Evolutionary conservation across 73 alveolate genomes (phyloP).

Genomic region (Tetrahymena elliotti): DNA sequence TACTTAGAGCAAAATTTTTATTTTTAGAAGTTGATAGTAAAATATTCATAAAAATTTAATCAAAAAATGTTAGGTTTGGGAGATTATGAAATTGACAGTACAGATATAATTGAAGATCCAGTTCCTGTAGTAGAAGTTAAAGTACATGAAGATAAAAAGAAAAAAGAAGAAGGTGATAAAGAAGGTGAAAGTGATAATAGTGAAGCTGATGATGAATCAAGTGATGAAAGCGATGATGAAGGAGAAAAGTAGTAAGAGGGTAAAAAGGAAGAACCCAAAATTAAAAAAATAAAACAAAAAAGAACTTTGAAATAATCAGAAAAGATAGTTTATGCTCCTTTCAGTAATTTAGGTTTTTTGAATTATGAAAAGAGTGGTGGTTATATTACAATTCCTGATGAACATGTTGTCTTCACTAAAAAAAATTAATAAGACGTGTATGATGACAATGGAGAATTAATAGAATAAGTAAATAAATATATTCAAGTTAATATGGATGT

Average conservation of each 20-base stretch:
- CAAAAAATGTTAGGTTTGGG: constrained; percentile 9
- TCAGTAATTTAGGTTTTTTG: constrained; percentile 83
- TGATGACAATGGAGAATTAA: constrained; percentile 46
- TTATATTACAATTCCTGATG: constrained; percentile 89
- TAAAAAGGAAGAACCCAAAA: background rate
- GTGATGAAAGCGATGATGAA: background rate
- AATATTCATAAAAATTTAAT: constrained; percentile 64
- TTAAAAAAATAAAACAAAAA: constrained; percentile 68
- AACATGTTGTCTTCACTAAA: constrained; percentile 88
- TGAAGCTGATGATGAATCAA: background rate
- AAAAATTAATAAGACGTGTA: constrained; percentile 67
- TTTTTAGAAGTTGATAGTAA: constrained; percentile 76
- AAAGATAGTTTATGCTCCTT: constrained; percentile 93
- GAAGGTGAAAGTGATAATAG: too few species aligned
- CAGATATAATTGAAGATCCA: constrained; percentile 30
- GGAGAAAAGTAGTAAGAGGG: background rate
- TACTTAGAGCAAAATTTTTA: constrained; percentile 48
- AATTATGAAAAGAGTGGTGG: constrained; percentile 92
- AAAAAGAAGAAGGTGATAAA: constrained; percentile 23
- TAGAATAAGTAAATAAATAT: background rate
- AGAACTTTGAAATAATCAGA: constrained; percentile 91
- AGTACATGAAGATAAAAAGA: background rate
- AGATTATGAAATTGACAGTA: constrained; percentile 26
- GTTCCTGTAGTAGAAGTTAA: constrained; percentile 20
- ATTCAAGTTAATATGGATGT: constrained; percentile 59